phyloP scores from a whole-genome alignment of 257 asterid species.

The Salvia splendens region DNA sequence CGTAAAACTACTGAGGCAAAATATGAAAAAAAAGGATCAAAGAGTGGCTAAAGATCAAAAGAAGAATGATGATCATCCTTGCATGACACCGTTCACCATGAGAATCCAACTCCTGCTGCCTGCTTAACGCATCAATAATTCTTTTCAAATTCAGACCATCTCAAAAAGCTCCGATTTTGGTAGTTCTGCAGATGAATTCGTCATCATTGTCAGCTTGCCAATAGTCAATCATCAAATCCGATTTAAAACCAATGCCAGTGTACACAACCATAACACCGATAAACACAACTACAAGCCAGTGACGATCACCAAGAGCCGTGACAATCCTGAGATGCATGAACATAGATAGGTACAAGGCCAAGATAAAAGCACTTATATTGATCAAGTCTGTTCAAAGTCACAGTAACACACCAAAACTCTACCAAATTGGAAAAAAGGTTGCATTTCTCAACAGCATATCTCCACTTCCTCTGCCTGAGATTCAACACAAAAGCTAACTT shows the following conservation, averaged over 20 bases:
- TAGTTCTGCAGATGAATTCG: no score
- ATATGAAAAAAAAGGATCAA: no score
- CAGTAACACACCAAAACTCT: background rate
- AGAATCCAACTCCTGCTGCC: background rate
- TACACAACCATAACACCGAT: no score
- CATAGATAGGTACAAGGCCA: background rate
- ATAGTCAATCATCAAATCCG: no score
- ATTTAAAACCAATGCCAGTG: no score
- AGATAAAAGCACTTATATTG: background rate
- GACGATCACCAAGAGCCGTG: background rate
- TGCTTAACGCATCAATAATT: no score
- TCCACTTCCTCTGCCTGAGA: constrained; percentile 1
- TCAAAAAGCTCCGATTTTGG: no score
- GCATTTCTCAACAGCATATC: background rate
- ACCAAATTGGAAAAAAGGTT: background rate
- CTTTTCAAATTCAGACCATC: no score
- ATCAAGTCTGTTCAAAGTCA: background rate
- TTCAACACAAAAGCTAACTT: background rate
- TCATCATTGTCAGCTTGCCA: no score
- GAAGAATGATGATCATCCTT: no score
- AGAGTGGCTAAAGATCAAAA: no score
- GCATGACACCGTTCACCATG: background rate
- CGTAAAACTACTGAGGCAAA: no score
- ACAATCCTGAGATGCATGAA: background rate
- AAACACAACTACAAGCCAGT: constrained; percentile 13